Percentiles rank a stretch among this genome's conserved stretches.
Evolutionary conservation across 352 stramenopile species (phyloP).

Genomic region (Globisporangium spiculum): DNA sequence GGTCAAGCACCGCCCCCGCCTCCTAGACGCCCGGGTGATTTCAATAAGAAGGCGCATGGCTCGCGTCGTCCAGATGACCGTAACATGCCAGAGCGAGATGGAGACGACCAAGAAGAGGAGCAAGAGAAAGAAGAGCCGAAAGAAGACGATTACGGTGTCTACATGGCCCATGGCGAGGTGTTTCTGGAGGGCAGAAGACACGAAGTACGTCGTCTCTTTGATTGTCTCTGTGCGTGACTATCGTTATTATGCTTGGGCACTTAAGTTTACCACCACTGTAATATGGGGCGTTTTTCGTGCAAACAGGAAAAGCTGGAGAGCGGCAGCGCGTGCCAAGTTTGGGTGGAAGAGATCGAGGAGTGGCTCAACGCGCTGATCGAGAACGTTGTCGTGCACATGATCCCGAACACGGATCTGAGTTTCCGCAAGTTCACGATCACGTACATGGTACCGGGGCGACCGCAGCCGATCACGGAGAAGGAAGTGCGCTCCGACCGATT

Average conservation of each 20-base stretch:
- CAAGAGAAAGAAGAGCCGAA: slow-evolving; percentile 31
- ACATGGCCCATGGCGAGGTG: slow-evolving; percentile 59
- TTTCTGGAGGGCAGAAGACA: slow-evolving; percentile 83
- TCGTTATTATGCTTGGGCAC: not conserved
- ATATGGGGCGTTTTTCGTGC: not conserved
- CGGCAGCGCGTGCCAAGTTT: slow-evolving; percentile 78
- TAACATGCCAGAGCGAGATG: not conserved
- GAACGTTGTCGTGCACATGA: slow-evolving; percentile 42
- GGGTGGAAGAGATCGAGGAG: slow-evolving; percentile 70
- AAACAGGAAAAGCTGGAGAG: slow-evolving; percentile 47
- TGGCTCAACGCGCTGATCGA: slow-evolving; percentile 79
- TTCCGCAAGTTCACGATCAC: slow-evolving; percentile 63
- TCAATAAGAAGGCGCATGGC: not conserved
- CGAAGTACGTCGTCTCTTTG: slow-evolving; percentile 23
- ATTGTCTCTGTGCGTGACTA: not conserved
- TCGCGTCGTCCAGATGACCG: not conserved
- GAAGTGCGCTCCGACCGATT: slow-evolving; percentile 58
- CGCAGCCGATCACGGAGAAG: slow-evolving; percentile 40
- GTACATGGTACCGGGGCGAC: slow-evolving; percentile 51
- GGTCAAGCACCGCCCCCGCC: slow-evolving; percentile 32
- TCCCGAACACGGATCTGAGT: slow-evolving; percentile 65
- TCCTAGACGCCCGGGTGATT: slow-evolving; percentile 14
- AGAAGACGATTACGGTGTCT: slow-evolving; percentile 71
- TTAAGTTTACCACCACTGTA: not conserved
- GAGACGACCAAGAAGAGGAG: slow-evolving; percentile 12